Evolutionary conservation across 495 filamentous ascomycete genomes (phyloP), one percentile per base, ranked within the genome.

Genomic region (Talaromyces adpressus): DNA sequence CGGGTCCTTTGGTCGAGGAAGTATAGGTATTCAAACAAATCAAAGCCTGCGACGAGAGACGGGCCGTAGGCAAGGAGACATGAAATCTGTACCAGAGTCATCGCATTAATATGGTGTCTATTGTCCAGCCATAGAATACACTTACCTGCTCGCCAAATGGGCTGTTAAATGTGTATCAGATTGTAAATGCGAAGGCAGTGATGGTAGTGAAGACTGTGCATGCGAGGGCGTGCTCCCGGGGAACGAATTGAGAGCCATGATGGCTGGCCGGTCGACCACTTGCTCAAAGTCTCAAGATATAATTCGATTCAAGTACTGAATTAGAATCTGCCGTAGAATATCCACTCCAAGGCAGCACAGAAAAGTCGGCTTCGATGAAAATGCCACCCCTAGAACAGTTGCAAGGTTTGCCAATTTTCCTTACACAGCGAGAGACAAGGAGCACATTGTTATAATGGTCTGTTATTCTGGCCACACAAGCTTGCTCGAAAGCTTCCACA

Each of bases 101-200:
- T 4, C 16, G 27, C 7, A 36, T 62, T 34, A 32, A 30, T 23
- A 8, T 36, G 23, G 8, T 57, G 32, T 11, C 4, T 4, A 56
- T 27, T 22, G 20, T 6, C 16, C 11, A n/a, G 23, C 16, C 22
- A 29, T 4, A 9, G 9, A n/a, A 18, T 23, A 14, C 4, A 39
- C 60, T 27, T 77, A 84, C 81, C 94, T 90, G 75, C 92, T 97
- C 60, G 94, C 94, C 27, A 98, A 83, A 76, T 98, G 94, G 32
- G 93, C 91, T 3, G 94, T 98, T 66, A 98, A 79, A 72, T 96
- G 91, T 49, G 93, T 97, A 76, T 98, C 94, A 61, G 93, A 97
- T 77, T 98, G 94, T 32, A 93, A 82, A 81, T 98, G 94, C 36
- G 88, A 82, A 34, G 94, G 94, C 61, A 98, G 78, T 29, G 91